Percentiles rank a stretch among this genome's conserved stretches.
Evolutionary conservation across 331 rosid genomes (phyloP).

Genomic region (Rosa hybrid): DNA sequence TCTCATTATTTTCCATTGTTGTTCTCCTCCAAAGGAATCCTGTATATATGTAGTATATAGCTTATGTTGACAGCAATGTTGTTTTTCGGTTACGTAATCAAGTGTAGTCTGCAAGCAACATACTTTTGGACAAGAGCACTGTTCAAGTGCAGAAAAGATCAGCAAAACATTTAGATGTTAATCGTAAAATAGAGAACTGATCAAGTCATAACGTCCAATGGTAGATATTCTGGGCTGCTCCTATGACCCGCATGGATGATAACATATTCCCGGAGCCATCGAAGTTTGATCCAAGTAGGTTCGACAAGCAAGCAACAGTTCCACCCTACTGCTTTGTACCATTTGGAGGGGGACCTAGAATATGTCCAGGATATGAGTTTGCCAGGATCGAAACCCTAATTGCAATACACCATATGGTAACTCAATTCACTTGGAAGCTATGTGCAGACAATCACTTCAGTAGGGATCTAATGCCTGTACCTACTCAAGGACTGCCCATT

Average conservation of each 20-base stretch:
- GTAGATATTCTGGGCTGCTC: constrained; percentile 65
- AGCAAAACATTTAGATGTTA: not conserved
- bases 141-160: not conserved
- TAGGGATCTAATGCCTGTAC: constrained; percentile 60
- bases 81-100: not conserved
- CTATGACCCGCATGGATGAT: constrained; percentile 66
- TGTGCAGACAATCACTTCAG: constrained; percentile 46
- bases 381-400: constrained; percentile 46
- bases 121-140: not conserved
- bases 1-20: not conserved
- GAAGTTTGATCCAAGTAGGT: constrained; percentile 66
- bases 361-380: constrained; percentile 69
- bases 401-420: constrained; percentile 57
- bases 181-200: not conserved
- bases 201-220: not conserved
- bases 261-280: constrained; percentile 55
- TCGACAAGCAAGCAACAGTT: constrained; percentile 49
- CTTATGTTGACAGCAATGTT: not conserved
- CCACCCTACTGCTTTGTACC: constrained; percentile 63
- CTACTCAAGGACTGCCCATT: constrained; percentile 12
- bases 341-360: constrained; percentile 67
- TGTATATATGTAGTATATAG: too few relatives aligned
- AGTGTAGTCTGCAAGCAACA: not conserved
- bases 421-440: constrained; percentile 63
- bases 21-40: not conserved